phyloP scores from a whole-genome alignment of 257 asterid genomes.

The Anisodus tanguticus region DNA sequence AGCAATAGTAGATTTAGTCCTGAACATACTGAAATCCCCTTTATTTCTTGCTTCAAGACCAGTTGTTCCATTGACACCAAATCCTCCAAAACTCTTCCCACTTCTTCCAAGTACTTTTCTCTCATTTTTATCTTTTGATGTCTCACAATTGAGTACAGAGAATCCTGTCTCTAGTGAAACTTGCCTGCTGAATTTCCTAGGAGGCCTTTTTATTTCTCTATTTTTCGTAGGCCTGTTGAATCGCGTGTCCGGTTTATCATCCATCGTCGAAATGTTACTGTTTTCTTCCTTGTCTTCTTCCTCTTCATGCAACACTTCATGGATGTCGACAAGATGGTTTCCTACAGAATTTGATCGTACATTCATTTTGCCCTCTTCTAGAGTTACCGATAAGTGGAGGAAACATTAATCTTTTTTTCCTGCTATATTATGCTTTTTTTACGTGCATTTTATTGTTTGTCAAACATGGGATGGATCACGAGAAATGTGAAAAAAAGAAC shows the following conservation, averaged over 20 bases:
- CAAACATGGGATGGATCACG: constrained; percentile 41
- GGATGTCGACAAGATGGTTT: constrained; percentile 66
- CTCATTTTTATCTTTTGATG: constrained; percentile 40
- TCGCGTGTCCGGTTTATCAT: constrained; percentile 40
- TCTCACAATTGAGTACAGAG: constrained; percentile 60
- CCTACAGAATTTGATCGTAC: constrained; percentile 46
- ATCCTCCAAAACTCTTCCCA: constrained; percentile 81
- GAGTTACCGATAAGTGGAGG: background rate
- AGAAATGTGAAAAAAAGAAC: constrained; percentile 30
- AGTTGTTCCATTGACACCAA: constrained; percentile 43
- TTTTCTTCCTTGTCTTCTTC: constrained; percentile 43
- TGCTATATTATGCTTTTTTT: background rate
- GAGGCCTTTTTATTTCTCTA: constrained; percentile 47
- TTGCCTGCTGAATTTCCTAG: constrained; percentile 61
- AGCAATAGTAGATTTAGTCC: constrained; percentile 66
- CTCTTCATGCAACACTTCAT: constrained; percentile 36
- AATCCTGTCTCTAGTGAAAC: constrained; percentile 89
- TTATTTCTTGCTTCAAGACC: constrained; percentile 48
- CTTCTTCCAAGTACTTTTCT: constrained; percentile 60
- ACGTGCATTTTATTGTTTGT: background rate
- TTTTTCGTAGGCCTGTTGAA: constrained; percentile 31
- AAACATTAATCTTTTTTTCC: background rate
- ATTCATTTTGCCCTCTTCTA: constrained; percentile 44
- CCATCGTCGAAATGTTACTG: background rate
- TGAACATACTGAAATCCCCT: constrained; percentile 69